A percentile compares a stretch with the other conserved stretches of the same genome.
These are phyloP conservation scores for Urostyla sp. DNA, from an alignment of 73 alveolate species.

Conservation along the genomic window DNA sequence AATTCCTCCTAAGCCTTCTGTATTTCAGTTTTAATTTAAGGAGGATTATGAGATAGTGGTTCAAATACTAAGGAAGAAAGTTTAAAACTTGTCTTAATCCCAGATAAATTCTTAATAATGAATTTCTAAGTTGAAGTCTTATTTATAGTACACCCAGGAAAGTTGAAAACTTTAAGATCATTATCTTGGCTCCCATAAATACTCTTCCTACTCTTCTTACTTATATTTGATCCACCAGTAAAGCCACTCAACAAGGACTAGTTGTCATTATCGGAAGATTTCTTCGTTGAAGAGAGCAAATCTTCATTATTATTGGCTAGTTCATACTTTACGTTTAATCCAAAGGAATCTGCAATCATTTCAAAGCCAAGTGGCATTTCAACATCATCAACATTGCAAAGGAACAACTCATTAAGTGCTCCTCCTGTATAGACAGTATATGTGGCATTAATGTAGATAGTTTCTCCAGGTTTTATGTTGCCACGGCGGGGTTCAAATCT, in stretches of 20 bases:
- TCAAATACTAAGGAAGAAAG: slow-evolving; percentile 61
- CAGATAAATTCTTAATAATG: slow-evolving; percentile 82
- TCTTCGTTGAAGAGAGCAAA: slow-evolving; percentile 9
- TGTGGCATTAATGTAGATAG: slow-evolving; percentile 64
- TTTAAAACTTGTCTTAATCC: slow-evolving; percentile 78
- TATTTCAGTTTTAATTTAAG: slow-evolving; percentile 36
- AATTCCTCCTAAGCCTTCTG: slow-evolving; percentile 40
- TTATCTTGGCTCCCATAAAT: slow-evolving; percentile 54
- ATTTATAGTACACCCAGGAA: slow-evolving; percentile 78
- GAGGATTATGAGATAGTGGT: slow-evolving; percentile 56
- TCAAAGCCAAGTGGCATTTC: slow-evolving; percentile 83
- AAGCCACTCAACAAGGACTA: slow-evolving; percentile 25
- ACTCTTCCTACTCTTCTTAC: slow-evolving; percentile 45
- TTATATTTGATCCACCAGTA: slow-evolving; percentile 42
- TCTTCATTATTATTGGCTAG: slow-evolving; percentile 66
- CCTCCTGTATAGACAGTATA: slow-evolving; percentile 79
- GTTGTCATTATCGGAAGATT: slow-evolving; percentile 12
- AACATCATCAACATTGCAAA: slow-evolving; percentile 75
- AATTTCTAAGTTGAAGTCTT: slow-evolving; percentile 79
- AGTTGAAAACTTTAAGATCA: slow-evolving; percentile 64
- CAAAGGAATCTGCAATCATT: slow-evolving; percentile 79
- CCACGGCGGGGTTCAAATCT: slow-evolving; percentile 84
- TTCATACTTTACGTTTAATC: slow-evolving; percentile 76
- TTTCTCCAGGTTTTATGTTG: slow-evolving; percentile 76
- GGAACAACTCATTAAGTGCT: slow-evolving; percentile 72